phyloP scores from a whole-genome alignment of 371 early-diverging fungal genomes.

The Nematocida parisii region DNA sequence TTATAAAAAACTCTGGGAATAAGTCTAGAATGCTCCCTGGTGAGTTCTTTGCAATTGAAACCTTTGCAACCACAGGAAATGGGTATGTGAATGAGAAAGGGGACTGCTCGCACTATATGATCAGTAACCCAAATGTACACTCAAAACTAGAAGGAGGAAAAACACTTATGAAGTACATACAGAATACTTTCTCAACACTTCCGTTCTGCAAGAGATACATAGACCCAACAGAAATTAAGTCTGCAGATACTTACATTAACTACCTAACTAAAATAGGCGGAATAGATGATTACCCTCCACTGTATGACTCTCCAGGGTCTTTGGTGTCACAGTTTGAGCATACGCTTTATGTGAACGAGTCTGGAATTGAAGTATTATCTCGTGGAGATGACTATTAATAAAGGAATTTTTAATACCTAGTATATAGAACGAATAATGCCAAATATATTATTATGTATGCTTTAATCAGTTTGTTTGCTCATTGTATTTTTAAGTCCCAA shows the following conservation, averaged over 20 bases:
- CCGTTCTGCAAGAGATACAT: slow-evolving; percentile 94
- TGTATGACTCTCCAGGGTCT: slow-evolving; percentile 81
- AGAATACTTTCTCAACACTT: slow-evolving; percentile 85
- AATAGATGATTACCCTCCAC: slow-evolving; percentile 85
- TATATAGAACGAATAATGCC: too few species aligned
- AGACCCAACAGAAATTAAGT: slow-evolving; percentile 82
- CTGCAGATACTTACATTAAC: slow-evolving; percentile 74
- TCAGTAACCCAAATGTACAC: slow-evolving; percentile 61
- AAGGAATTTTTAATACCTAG: not conserved
- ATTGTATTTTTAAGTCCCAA: too few species aligned
- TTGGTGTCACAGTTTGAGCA: slow-evolving; percentile 97
- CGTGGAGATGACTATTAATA: slow-evolving; percentile 73
- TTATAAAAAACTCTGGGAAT: slow-evolving; percentile 78
- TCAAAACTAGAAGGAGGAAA: slow-evolving; percentile 33
- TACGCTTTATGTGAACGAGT: slow-evolving; percentile 85
- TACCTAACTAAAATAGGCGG: slow-evolving; percentile 80
- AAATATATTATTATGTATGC: too few species aligned
- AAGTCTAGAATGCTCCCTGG: slow-evolving; percentile 89
- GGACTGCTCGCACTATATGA: slow-evolving; percentile 89
- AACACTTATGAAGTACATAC: slow-evolving; percentile 78
- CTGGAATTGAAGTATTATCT: slow-evolving; percentile 83
- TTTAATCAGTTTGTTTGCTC: too few species aligned
- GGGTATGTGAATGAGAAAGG: slow-evolving; percentile 85
- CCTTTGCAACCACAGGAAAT: slow-evolving; percentile 94
- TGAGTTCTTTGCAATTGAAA: slow-evolving; percentile 94